Conservation (phyloP, 2,329 filamentous ascomycete genomes). For the Fusarium albidum region DNA sequence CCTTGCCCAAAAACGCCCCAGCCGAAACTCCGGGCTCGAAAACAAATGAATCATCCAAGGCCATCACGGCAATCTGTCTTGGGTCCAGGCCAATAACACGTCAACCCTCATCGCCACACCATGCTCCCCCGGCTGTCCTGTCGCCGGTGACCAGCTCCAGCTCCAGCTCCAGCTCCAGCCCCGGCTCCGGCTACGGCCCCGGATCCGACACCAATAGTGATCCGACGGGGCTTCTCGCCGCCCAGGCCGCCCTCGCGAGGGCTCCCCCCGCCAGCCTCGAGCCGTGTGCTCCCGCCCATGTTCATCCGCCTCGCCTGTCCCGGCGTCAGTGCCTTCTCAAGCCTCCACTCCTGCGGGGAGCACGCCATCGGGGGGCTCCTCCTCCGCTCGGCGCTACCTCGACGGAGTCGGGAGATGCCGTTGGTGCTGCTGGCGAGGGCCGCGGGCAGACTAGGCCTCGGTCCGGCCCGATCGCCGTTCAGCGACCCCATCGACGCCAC, state of each 20-base stretch:
- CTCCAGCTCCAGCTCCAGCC: conserved; percentile 29
- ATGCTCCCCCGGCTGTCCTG: conserved; percentile 42
- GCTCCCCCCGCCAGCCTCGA: conserved; percentile 40
- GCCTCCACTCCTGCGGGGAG: conserved; percentile 54
- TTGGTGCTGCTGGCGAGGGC: conserved; percentile 59
- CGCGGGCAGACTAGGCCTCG: conserved; percentile 50
- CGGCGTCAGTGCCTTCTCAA: conserved; percentile 55
- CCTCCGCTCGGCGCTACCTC: conserved; percentile 59
- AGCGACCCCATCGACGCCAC: conserved; percentile 56
- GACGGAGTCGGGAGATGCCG: conserved; percentile 63
- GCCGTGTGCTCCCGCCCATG: conserved; percentile 53
- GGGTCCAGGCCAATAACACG: not conserved
- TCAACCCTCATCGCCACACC: conserved; percentile 41
- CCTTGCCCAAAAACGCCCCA: conserved; percentile 32
- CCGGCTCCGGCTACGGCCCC: conserved; percentile 31
- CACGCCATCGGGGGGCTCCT: conserved; percentile 63
- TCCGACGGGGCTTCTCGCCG: conserved; percentile 43
- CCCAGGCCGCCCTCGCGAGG: conserved; percentile 34
- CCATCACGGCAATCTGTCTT: conserved; percentile 28
- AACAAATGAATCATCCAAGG: conserved; percentile 36
- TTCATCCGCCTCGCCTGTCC: conserved; percentile 68
- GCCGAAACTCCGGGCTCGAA: conserved; percentile 38
- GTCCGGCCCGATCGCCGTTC: conserved; percentile 37
- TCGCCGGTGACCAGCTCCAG: conserved; percentile 39
- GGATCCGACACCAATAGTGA: conserved; percentile 48